Evolutionary conservation across 495 filamentous ascomycete species (phyloP), one percentile per base, ranked within the genome.

Genomic region (Physcia stellaris): DNA sequence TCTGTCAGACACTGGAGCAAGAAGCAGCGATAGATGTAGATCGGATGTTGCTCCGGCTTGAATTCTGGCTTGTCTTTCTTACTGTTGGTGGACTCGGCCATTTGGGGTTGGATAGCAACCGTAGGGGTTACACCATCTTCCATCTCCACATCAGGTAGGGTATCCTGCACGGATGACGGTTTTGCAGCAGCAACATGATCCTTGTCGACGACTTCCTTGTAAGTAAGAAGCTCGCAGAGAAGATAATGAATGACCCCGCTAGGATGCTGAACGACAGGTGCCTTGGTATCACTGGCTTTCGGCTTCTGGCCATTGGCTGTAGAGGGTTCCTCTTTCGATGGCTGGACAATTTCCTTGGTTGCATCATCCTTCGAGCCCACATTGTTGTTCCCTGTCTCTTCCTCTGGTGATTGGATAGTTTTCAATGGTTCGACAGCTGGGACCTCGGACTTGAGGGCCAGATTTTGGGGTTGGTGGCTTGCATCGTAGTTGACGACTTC

Each of bases 231-330:
- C 53, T 99, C 88, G 31, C 79, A 87, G n/a, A 96, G 74, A 15
- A 99, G 66, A 61, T 93, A 96, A 51, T 94, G 85, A 42, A 96
- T 80, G 11, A 99, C 92, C 4, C 90, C 90, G 57, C 95, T 92
- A 0, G 92, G 84, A 43, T 88, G 81, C 55, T 94, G 87, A 2
- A 96, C 75, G 18, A 88, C 68, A 20, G 92, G 92, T 3, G 80
- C 63, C 53, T 93, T 95, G 32, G 74, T 47, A 44, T 94, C 86
- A 4, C 59, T 44, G 15, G 65, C 60, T 51, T 81, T 83, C 12
- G 69, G 60, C 47, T 74, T 79, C 37, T 78, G 75, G 0, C 56
- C 45, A 55, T 67, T 64, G 67, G 43, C 54, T 56, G 5, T 60
- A 48, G 44, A 74, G 70, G 2, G 62, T 73, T 77, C 72, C 31